Base-by-base conservation (phyloP, 129 eudicot genomes). In the sunflower (Helianthus annuus) region DNA sequence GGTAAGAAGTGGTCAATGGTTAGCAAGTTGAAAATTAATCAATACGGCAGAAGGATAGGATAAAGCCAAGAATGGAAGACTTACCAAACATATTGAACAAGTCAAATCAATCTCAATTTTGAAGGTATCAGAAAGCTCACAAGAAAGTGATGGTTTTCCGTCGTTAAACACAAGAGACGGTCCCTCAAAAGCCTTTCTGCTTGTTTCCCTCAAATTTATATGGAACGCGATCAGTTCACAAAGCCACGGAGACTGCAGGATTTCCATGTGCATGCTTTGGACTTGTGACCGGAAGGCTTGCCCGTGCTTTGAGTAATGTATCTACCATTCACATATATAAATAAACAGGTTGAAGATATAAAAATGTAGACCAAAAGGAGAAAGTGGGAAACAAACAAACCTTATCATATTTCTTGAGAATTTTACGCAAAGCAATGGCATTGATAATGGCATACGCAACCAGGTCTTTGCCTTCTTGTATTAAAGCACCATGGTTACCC, bases 191-290 rank as follows among this genome's bases (percentile, higher is more conserved):
- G 77, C 73, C 38, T 76, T 78, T 70, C 80, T 74, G n/a, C 80
- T 74, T 19, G 85, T 81, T 60, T 84, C 90, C 80, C 95, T 80
- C 79, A 87, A 46, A 54, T 89, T 93, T 62, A 93, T 80, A 84
- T 93, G 96, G 63, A 89, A 89, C 17, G 97, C 98, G 78, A 93
- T 85, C 12, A 93, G 92, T 77, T 93, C 98, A 74, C 95, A 87
- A 1, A 93, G 88, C 98, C 98, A 93, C 44, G 98, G 98, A 44
- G 98, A 93, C 68, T 89, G 97, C 8, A 93, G 96, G 72, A 93
- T 87, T 80, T 93, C 98, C 78, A 89, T 67, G 77, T 87, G 92
- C 98, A 83, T 87, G 59, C 87, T 86, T 76, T 89, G 95, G 10
- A 86, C 96, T 76, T 86, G 95, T 8, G 96, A 89, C 77, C 87